Conservation (phyloP, 2,329 filamentous ascomycete species). For the Monosporascus sp. region DNA sequence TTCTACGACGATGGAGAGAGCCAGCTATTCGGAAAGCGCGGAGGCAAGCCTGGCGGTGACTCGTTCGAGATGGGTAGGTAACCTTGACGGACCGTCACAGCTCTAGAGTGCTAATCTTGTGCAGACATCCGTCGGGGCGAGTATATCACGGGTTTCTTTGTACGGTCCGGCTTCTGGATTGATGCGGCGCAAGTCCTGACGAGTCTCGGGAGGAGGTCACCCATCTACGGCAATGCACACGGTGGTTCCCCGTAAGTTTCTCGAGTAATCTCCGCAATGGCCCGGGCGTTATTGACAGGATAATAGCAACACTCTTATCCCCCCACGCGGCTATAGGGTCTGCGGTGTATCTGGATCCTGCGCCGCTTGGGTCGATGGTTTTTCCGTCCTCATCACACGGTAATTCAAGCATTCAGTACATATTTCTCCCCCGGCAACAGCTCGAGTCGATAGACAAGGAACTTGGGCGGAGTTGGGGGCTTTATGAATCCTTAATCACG, state of each 20-base stretch:
- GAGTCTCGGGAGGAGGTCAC: conserved; percentile 78
- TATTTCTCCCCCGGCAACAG: background rate
- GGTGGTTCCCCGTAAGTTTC: conserved; percentile 78
- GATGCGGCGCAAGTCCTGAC: conserved; percentile 89
- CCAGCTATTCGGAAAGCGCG: conserved; percentile 80
- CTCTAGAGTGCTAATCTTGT: background rate
- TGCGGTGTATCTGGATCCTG: conserved; percentile 82
- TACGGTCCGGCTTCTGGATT: conserved; percentile 76
- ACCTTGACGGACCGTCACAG: background rate
- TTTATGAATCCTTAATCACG: too few relatives aligned
- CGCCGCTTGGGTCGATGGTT: conserved; percentile 76
- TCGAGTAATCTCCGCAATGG: background rate
- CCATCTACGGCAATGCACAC: conserved; percentile 73
- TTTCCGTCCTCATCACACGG: conserved; percentile 73
- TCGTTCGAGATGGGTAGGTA: conserved; percentile 71
- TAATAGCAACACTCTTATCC: conserved; percentile 75
- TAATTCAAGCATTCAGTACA: conserved; percentile 27
- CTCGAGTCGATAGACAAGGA: background rate
- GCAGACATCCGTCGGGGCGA: conserved; percentile 79
- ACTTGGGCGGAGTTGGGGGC: too few relatives aligned
- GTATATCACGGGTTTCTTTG: conserved; percentile 77
- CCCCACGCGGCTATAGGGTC: conserved; percentile 82
- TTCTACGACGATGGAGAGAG: conserved; percentile 80
- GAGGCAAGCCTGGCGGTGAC: conserved; percentile 64
- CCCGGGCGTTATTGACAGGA: conserved; percentile 14